Evolutionary conservation across 2,329 filamentous ascomycete species (phyloP).

Genomic region (Volutella citrinella): DNA sequence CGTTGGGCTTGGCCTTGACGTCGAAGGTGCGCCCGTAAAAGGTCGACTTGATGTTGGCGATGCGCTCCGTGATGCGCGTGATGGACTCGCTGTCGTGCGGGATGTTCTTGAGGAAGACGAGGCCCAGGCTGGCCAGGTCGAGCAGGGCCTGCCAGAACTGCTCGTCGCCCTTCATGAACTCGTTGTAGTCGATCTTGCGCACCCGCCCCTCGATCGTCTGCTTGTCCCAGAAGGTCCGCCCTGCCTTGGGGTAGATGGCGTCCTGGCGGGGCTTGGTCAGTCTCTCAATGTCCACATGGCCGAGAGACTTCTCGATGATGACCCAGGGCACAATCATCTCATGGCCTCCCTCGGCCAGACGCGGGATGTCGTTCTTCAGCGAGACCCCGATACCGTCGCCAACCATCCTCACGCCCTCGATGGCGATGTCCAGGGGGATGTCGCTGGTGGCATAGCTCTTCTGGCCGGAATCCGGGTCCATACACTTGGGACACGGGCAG

Average conservation of each 20-base stretch:
- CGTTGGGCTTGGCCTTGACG: slow-evolving; percentile 72
- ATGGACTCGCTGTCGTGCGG: slow-evolving; percentile 67
- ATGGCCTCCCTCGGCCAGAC: slow-evolving; percentile 28
- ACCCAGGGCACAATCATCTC: slow-evolving; percentile 32
- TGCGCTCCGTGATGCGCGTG: slow-evolving; percentile 63
- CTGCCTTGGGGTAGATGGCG: slow-evolving; percentile 29
- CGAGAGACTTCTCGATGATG: slow-evolving; percentile 34
- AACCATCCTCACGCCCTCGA: slow-evolving; percentile 27
- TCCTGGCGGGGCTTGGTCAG: slow-evolving; percentile 22
- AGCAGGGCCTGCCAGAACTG: slow-evolving; percentile 59
- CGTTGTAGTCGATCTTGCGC: slow-evolving; percentile 62
- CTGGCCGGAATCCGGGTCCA: slow-evolving; percentile 57
- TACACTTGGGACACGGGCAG: slow-evolving; percentile 51
- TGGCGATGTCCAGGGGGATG: slow-evolving; percentile 32
- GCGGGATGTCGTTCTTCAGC: slow-evolving; percentile 53
- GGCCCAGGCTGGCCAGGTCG: slow-evolving; percentile 63
- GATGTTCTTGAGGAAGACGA: slow-evolving; percentile 74
- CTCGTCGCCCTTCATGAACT: slow-evolving; percentile 63
- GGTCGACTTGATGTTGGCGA: slow-evolving; percentile 78
- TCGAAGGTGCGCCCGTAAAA: slow-evolving; percentile 94
- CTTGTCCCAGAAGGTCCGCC: slow-evolving; percentile 41
- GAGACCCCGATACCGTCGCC: slow-evolving; percentile 49
- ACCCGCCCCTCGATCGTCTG: slow-evolving; percentile 38
- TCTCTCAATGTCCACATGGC: slow-evolving; percentile 16
- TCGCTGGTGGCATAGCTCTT: slow-evolving; percentile 48